Percentiles rank a stretch among this genome's conserved stretches.
phyloP scores from a whole-genome alignment of 768 basidiomycete species.

The Mycena rebaudengoi region DNA sequence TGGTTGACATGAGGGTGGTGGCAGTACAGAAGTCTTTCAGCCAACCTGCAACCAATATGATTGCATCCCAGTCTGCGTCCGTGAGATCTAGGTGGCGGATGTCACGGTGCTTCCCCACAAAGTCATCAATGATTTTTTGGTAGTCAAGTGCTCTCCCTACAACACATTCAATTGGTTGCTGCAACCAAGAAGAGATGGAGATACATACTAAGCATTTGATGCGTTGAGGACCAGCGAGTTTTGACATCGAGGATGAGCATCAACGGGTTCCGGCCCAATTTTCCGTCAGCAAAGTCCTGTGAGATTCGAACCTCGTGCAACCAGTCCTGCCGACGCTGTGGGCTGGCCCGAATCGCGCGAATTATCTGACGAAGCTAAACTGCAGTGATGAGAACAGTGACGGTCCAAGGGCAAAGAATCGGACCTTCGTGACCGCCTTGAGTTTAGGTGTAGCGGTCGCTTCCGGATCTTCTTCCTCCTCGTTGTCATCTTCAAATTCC shows the following conservation, averaged over 20 bases:
- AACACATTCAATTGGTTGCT: not conserved
- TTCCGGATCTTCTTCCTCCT: conserved; percentile 11
- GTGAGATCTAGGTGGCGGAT: not conserved
- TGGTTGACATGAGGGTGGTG: no score
- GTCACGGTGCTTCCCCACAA: not conserved
- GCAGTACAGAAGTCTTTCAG: not conserved
- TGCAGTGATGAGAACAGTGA: not conserved
- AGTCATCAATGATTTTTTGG: not conserved
- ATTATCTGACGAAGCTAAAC: conserved; percentile 30
- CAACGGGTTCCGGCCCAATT: not conserved
- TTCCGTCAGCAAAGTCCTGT: not conserved
- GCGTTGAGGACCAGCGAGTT: conserved; percentile 40
- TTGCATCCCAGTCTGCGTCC: not conserved
- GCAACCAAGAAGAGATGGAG: not conserved
- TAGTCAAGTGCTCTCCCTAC: not conserved
- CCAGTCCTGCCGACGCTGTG: conserved; percentile 25
- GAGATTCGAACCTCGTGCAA: conserved; percentile 3
- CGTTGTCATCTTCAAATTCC: conserved; percentile 17
- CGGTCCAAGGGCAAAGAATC: not conserved
- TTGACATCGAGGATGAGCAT: conserved; percentile 41
- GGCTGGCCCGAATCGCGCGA: conserved; percentile 18
- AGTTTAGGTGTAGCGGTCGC: not conserved
- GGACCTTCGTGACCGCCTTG: not conserved
- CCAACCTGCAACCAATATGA: not conserved
- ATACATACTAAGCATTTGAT: conserved; percentile 39